These are phyloP conservation scores for Lunularia cruciata DNA, from an alignment of 225 moss, liverwort and hornwort genomes.

Conservation along the genomic window DNA sequence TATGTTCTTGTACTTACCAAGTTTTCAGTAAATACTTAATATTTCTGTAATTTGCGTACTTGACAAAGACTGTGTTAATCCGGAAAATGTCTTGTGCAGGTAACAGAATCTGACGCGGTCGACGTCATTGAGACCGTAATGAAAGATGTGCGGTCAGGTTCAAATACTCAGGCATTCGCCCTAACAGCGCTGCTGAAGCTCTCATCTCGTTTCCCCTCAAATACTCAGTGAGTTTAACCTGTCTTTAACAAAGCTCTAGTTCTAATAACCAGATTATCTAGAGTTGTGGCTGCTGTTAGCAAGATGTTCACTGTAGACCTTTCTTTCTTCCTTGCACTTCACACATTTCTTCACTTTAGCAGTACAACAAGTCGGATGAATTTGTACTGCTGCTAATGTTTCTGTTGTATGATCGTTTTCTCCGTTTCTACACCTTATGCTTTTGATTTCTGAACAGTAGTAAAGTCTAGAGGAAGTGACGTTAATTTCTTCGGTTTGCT, in stretches of 20 bases:
- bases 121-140: conserved; percentile 76
- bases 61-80: neutral
- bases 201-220: conserved; percentile 76
- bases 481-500: neutral
- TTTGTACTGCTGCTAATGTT: neutral
- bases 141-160: conserved; percentile 55
- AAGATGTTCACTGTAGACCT: too few relatives aligned
- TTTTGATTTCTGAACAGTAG: neutral
- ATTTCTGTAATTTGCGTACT: neutral
- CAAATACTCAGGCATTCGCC: conserved; percentile 61
- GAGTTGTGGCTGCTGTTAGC: too few relatives aligned
- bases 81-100: conserved; percentile 34
- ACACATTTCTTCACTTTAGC: neutral
- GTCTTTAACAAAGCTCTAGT: too few relatives aligned
- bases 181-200: conserved; percentile 84
- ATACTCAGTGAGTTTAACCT: conserved; percentile 49
- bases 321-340: neutral
- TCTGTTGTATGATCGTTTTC: neutral
- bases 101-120: conserved; percentile 94
- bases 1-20: neutral
- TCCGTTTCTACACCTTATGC: neutral
- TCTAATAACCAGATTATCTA: too few relatives aligned
- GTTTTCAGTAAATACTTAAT: neutral
- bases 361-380: neutral
- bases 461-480: neutral